Evolutionary conservation across 441 rosid genomes (phyloP).

Genomic region (Omphalea diandra): DNA sequence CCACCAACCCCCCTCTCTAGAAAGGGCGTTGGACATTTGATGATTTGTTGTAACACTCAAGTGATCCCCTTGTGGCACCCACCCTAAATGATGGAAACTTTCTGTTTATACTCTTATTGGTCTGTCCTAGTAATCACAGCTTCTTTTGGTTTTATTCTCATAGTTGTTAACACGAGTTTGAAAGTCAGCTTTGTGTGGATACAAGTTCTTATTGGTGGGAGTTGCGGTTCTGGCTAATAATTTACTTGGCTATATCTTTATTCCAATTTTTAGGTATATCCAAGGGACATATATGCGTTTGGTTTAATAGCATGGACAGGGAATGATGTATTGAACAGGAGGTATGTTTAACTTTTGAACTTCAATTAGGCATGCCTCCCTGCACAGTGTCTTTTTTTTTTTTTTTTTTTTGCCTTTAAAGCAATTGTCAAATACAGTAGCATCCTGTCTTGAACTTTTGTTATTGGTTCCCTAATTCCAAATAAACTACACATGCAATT

Average conservation of each 20-base stretch:
- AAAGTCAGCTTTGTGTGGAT: background rate
- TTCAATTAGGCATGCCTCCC: background rate
- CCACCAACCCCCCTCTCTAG: background rate
- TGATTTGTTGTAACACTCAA: too few relatives aligned
- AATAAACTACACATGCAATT: background rate
- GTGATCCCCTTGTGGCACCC: too few relatives aligned
- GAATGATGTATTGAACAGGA: slow-evolving; percentile 82
- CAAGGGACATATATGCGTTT: slow-evolving; percentile 81
- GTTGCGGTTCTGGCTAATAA: background rate
- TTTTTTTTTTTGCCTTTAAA: too few relatives aligned
- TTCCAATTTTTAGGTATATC: slow-evolving; percentile 61
- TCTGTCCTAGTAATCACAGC: too few relatives aligned
- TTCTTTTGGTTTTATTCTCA: slow-evolving; percentile 1
- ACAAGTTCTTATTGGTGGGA: background rate
- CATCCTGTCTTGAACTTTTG: background rate
- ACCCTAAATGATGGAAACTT: too few relatives aligned
- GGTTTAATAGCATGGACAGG: slow-evolving; percentile 98
- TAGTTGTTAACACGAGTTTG: background rate
- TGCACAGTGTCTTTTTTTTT: too few relatives aligned
- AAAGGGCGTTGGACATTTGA: background rate
- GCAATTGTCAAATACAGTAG: background rate
- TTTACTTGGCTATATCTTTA: background rate
- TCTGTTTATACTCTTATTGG: background rate
- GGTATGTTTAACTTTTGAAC: slow-evolving; percentile 34
- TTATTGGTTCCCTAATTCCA: background rate